Evolutionary conservation across 2,329 filamentous ascomycete genomes (phyloP), one percentile per base, ranked within the genome.

Genomic region (Diaporthe ampelina): DNA sequence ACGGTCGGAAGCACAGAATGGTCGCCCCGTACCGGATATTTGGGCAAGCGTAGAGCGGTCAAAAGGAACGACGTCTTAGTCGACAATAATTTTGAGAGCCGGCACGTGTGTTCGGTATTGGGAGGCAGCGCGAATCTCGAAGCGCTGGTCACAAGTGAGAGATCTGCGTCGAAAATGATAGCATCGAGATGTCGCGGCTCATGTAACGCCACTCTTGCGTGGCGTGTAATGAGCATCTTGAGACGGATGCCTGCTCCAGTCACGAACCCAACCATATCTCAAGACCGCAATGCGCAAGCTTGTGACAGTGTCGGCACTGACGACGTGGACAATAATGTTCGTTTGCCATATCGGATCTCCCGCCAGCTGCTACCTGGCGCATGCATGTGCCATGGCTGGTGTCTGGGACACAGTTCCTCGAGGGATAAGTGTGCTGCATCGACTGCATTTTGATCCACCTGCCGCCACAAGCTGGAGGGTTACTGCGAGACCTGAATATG

Each of bases 111-210:
- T 19, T 52, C 63, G 63, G 45, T 52, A 52, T 67, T 67, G 63
- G 45, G 32, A 68, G 63, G 63, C 52, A 24, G 50, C 59, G 24
- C 43, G 26, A 43, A 67, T 54, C 48, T 54, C 59, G 71, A 57
- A 52, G 50, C 48, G 21, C 32, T 37, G 54, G 37, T 72, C 72
- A 75, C 37, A 72, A 74, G 59, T 72, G 74, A 74, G 74, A 74
- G 74, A 75, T 75, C 74, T 69, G 45, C 48, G 72, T 75, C 74
- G 67, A 58, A 72, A 72, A 71, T 74, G 72, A 75, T 43, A 58
- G 59, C 54, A 69, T 40, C 35, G 68, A 74, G 54, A 56, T 68
- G 68, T 59, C 48, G 59, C 72, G 67, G 67, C 65, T 63, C 32
- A 61, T 74, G 32, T 50, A 17, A 72, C 74, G 54, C 74, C 17